Conservation (phyloP, 2,329 filamentous ascomycete genomes). For the Gyromitra esculenta region DNA sequence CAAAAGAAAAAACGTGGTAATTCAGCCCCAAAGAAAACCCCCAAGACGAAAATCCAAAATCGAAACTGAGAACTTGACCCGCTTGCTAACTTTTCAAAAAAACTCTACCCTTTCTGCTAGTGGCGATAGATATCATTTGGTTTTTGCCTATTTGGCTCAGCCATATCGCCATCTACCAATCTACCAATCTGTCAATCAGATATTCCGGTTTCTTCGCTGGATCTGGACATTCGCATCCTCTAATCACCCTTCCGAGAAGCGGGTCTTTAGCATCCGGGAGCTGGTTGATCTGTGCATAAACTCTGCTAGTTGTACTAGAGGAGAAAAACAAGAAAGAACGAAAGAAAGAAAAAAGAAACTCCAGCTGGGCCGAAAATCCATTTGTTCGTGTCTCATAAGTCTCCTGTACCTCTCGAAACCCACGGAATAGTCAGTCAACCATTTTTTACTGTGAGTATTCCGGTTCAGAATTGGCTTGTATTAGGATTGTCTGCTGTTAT, state of each 20-base stretch:
- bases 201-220: neutral
- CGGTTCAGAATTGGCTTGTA: slow-evolving; percentile 29
- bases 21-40: slow-evolving; percentile 14
- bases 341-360: neutral
- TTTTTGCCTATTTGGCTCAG: slow-evolving; percentile 19
- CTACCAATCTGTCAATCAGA: neutral
- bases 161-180: slow-evolving; percentile 12
- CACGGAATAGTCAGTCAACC: neutral
- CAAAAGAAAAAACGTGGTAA: neutral
- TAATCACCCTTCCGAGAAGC: neutral
- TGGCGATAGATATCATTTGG: neutral
- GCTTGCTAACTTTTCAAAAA: slow-evolving; percentile 1
- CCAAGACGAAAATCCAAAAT: no score
- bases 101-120: neutral
- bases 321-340: neutral
- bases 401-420: neutral
- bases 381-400: slow-evolving; percentile 10
- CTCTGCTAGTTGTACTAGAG: neutral
- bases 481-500: slow-evolving; percentile 9
- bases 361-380: slow-evolving; percentile 9
- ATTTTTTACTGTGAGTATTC: neutral
- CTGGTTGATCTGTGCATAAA: neutral
- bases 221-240: neutral
- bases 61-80: slow-evolving; percentile 7
- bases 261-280: neutral